A percentile compares a stretch with the other conserved stretches of the same genome.
Conservation (phyloP, 2,329 filamentous ascomycete species). For the Metarhizium anisopliae region DNA sequence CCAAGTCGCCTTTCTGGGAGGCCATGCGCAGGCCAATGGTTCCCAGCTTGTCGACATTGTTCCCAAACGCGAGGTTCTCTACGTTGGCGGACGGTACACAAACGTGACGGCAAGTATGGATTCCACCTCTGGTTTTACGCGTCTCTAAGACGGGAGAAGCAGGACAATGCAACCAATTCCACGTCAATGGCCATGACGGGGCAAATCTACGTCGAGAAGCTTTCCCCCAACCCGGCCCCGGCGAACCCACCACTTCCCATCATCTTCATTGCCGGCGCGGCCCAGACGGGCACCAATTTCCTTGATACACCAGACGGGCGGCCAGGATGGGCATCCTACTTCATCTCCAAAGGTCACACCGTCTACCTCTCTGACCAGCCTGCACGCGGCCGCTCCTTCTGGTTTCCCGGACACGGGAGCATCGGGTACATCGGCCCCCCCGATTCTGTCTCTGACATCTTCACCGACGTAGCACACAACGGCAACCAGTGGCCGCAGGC, state of each 20-base stretch:
- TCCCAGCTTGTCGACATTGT: slow-evolving; percentile 9
- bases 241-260: slow-evolving; percentile 16
- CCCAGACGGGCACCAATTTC: slow-evolving; percentile 21
- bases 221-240: slow-evolving; percentile 14
- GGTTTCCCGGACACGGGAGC: slow-evolving; percentile 14
- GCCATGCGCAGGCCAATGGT: slow-evolving; percentile 7
- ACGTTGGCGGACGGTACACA: slow-evolving; percentile 19
- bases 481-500: slow-evolving; percentile 22
- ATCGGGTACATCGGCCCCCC: slow-evolving; percentile 16
- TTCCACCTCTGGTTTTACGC: neutral
- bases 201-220: slow-evolving; percentile 24
- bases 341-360: slow-evolving; percentile 28
- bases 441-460: slow-evolving; percentile 16
- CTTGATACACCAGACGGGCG: slow-evolving; percentile 32
- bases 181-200: slow-evolving; percentile 13
- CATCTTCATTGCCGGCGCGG: slow-evolving; percentile 23
- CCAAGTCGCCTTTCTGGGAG: slow-evolving; percentile 8
- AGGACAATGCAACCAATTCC: slow-evolving; percentile 9
- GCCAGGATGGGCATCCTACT: slow-evolving; percentile 32
- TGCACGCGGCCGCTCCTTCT: slow-evolving; percentile 22
- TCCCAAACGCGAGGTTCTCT: slow-evolving; percentile 17
- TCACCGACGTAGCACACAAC: slow-evolving; percentile 16
- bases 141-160: slow-evolving; percentile 4
- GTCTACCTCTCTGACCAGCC: slow-evolving; percentile 32
- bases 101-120: slow-evolving; percentile 9